Base-by-base conservation (phyloP, 2,329 filamentous ascomycete species). In the Fusarium continuum region DNA sequence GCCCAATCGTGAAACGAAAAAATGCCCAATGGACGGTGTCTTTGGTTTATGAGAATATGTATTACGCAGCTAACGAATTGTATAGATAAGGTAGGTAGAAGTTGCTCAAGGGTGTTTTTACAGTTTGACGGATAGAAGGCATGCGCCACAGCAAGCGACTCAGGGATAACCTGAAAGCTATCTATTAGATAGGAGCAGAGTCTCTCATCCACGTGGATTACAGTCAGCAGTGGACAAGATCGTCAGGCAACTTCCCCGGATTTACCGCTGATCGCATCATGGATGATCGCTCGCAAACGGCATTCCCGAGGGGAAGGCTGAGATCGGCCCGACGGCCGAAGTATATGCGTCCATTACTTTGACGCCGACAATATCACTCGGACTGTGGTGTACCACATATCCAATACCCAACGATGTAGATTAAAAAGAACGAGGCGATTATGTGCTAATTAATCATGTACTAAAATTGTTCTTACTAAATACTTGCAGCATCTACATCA, bases 291-390 rank as follows among this genome's bases (percentile, higher is more conserved):
- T 35, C 25, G 14, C 25, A 44, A 45, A 32, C 23, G 14, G 32
- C 32, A 34, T 22, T 41, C 16, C 14, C 34, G n/a, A 19, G 22
- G 17, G 16, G 32, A 47, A 31, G 41, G 22, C 20, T 29, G 36
- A 20, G 55, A 38, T 65, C 62, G 44, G 57, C 20, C 57, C 47
- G 57, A 65, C 23, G 44, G 22, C 49, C 28, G 41, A 64, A 57
- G 36, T 55, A 26, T 50, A 26, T 49, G 26, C 23, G 36, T 41
- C 11, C 13, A 41, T 22, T 19, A 22, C 26, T 36, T 31, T 25
- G 16, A 47, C 34, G 26, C 23, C 22, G n/a, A 17, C 6, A 11
- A 35, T 38, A 34, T 19, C n/a, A 35, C 36, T 40, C 28, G 16
- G 19, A 41, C 13, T 50, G 29, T 19, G 13, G 23, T 17, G 19